Evolutionary conservation across 352 stramenopile species (phyloP), one percentile per base, ranked within the genome.

Genomic region (Achlya hypogyna): DNA sequence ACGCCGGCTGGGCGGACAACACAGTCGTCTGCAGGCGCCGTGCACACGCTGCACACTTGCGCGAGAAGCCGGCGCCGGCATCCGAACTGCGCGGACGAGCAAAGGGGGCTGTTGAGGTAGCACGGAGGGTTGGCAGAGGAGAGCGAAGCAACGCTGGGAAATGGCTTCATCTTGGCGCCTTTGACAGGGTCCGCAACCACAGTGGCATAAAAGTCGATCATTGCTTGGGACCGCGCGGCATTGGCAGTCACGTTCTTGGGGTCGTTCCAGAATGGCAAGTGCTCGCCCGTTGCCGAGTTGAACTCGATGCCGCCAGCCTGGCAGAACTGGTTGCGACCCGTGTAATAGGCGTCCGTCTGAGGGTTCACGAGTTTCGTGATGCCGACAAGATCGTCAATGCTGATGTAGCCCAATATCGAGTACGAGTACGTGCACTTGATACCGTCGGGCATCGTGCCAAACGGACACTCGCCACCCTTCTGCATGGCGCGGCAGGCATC

Each of bases 11-110:
- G 51, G 20, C 51, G 51, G 29, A 58, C 51, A 14, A 67, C 60
- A 25, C 60, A 67, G 14, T 35, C 60, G 29, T 42, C 20, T 20
- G 53, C 79, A 84, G 40, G 58, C 20, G 28, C 65, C 23, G 53
- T 62, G 68, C 84, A 93, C 27, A 83, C 65, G 5, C 77, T 27
- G 38, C 84, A 93, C 10, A 87, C 63, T 74, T 93, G 84, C 14
- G 74, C 72, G 70, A 86, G 88, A 22, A 86, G 71, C 9, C 70
- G 71, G 10, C 84, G 79, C 18, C 69, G 76, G 75, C 84, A 93
- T 34, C 81, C 80, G 59, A 76, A 70, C 25, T 54, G 16, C 0
- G 78, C 62, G 3, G n/a, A 72, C 1, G 77, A 82, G 45, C 84
- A 93, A 53, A 63, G 51, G 0, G 69, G 62, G n/a, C 42, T 77